Conservation (phyloP, 805 yeast genomes). For the Lachancea waltii region DNA sequence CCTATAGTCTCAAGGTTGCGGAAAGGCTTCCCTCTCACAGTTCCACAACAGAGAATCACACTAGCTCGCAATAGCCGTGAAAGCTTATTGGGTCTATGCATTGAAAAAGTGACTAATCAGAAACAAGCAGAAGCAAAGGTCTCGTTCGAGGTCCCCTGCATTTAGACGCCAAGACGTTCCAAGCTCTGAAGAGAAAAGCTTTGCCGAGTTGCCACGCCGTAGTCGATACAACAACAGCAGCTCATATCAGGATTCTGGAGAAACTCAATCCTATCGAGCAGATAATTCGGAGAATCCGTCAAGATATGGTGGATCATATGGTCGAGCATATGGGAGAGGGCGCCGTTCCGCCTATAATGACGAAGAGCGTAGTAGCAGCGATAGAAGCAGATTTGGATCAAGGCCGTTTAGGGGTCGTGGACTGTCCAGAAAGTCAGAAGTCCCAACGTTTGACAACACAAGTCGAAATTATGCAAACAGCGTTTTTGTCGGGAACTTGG, state of each 20-base stretch:
- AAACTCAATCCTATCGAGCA: too few species aligned
- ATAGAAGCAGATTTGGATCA: constrained; percentile 16
- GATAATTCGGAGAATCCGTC: background rate
- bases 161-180: constrained; percentile 9
- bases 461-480: constrained; percentile 62
- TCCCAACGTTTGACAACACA: constrained; percentile 34
- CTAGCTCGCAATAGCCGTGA: too few species aligned
- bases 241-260: too few species aligned
- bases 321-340: too few species aligned
- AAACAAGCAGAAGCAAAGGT: constrained; percentile 7
- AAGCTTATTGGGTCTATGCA: background rate
- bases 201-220: constrained; percentile 1
- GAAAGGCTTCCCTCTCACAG: too few species aligned
- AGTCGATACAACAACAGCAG: constrained; percentile 13
- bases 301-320: too few species aligned
- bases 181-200: background rate
- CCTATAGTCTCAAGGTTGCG: too few species aligned
- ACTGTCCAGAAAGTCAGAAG: constrained; percentile 20
- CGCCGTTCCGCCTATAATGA: too few species aligned
- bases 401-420: constrained; percentile 17
- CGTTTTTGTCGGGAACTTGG: constrained; percentile 67
- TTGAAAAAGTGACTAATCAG: constrained; percentile 3
- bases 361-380: too few species aligned
- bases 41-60: too few species aligned
- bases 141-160: constrained; percentile 22